Base-by-base conservation (phyloP, 441 rosid genomes). In the Hura crepitans region DNA sequence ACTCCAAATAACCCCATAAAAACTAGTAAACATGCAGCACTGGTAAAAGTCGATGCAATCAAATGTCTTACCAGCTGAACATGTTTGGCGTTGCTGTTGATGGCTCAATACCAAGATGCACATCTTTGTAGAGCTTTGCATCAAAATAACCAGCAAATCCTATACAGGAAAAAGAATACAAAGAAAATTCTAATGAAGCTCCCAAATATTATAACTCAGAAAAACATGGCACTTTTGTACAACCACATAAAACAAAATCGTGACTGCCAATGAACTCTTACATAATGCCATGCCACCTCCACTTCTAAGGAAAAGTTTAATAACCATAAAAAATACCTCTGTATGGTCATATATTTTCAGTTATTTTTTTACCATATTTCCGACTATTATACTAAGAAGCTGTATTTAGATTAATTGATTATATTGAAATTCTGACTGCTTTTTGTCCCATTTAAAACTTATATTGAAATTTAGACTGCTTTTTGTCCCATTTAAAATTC, bases 101-200 rank as follows among this genome's bases (percentile, higher is more conserved):
- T 59, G 97, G 98, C 74, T 96, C 98, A 76, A 89, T 92, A 46
- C 99, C 95, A 39, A 95, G 96, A 84, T 95, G 98, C 22, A 95
- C 89, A 78, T 95, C 98, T 82, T 91, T 86, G 76, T 92, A 92
- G 23, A 95, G 91, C 14, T 65, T 82, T 5, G 99, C 87, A 78
- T 96, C 92, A 70, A 96, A 96, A 67, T 93, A 93, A 67, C 99
- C 98, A 82, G 93, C 98, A 75, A 96, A 93, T 73, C 98, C 99
- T 95, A 46, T 47, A 46, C 17, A 15, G 25, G 18, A 35, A 63
- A 67, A n/a, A 14, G 28, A 54, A 45, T 17, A 14, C 12, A 39
- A 63, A 25, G 23, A 28, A 37, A 12, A 35, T 11, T 20, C 23
- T 23, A 42, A 12, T 42, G 15, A 10, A 11, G 46, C 45, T 39